Percentiles rank a stretch among this genome's conserved stretches.
These are phyloP conservation scores for Cercospora beticola DNA, from an alignment of 2,329 filamentous ascomycete species.

Conservation along the genomic window DNA sequence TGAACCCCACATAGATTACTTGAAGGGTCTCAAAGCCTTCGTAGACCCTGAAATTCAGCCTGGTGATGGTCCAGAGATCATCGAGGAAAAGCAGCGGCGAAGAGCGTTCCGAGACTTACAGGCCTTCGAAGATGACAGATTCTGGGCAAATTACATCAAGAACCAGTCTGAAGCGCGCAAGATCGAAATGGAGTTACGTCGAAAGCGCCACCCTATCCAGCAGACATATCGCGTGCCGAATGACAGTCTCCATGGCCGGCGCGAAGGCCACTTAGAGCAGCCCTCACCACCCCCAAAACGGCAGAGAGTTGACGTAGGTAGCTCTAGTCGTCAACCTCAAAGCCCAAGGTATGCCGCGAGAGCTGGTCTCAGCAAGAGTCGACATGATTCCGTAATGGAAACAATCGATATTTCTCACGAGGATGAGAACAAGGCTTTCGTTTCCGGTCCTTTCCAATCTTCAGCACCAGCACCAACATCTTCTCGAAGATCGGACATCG, in stretches of 20 bases:
- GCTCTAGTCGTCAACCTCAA: neutral
- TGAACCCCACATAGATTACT: slow-evolving; percentile 21
- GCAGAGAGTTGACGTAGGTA: neutral
- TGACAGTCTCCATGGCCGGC: neutral
- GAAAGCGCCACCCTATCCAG: neutral
- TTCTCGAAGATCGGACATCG: neutral
- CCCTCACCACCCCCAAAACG: neutral
- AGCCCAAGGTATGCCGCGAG: neutral
- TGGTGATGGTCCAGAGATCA: slow-evolving; percentile 2
- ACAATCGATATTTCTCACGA: neutral
- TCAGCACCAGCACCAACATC: neutral
- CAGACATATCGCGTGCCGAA: neutral
- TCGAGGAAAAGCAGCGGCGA: slow-evolving; percentile 14
- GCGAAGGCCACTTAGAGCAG: neutral
- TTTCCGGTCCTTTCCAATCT: neutral
- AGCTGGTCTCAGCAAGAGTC: neutral
- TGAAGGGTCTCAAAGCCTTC: neutral
- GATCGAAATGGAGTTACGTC: slow-evolving; percentile 7
- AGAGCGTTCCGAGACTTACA: slow-evolving; percentile 19
- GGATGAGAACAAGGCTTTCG: neutral
- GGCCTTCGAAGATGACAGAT: slow-evolving; percentile 3
- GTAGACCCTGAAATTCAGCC: slow-evolving; percentile 1
- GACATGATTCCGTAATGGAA: neutral
- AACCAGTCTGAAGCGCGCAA: slow-evolving; percentile 12
- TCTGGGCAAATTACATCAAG: slow-evolving; percentile 19